These are phyloP conservation scores for Neodidymelliopsis sp. DNA, from an alignment of 2,329 filamentous ascomycete species.

Conservation along the genomic window DNA sequence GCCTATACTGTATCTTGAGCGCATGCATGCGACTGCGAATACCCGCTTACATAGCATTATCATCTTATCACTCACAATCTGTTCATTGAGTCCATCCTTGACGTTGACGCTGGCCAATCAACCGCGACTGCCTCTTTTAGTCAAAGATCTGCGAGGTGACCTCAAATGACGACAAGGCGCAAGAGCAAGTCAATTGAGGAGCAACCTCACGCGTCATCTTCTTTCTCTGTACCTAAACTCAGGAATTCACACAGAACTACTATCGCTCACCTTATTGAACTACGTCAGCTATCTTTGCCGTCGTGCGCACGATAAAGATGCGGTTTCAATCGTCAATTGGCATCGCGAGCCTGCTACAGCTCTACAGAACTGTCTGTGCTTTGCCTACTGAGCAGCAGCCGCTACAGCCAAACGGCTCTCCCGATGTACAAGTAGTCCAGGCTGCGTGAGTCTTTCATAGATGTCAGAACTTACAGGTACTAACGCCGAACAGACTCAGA, in stretches of 20 bases:
- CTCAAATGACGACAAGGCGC: conserved; percentile 37
- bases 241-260: no score
- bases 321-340: conserved; percentile 11
- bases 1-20: conserved; percentile 2
- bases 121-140: conserved; percentile 14
- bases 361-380: conserved; percentile 23
- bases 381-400: conserved; percentile 41
- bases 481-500: conserved; percentile 38
- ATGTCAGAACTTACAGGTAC: background rate
- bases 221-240: background rate
- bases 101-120: conserved; percentile 19
- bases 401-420: conserved; percentile 11
- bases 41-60: conserved; percentile 18
- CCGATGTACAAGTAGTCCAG: conserved; percentile 35
- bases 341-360: conserved; percentile 27
- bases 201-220: conserved; percentile 26
- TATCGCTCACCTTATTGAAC: no score
- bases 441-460: conserved; percentile 30
- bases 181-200: conserved; percentile 20
- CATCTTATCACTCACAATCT: background rate
- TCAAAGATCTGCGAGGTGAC: conserved; percentile 36
- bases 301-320: conserved; percentile 22
- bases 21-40: conserved; percentile 18
- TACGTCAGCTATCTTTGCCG: background rate
- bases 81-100: background rate